Conservation (phyloP, 176 grass and related monocot genomes). For the Eragrostis nindensis region DNA sequence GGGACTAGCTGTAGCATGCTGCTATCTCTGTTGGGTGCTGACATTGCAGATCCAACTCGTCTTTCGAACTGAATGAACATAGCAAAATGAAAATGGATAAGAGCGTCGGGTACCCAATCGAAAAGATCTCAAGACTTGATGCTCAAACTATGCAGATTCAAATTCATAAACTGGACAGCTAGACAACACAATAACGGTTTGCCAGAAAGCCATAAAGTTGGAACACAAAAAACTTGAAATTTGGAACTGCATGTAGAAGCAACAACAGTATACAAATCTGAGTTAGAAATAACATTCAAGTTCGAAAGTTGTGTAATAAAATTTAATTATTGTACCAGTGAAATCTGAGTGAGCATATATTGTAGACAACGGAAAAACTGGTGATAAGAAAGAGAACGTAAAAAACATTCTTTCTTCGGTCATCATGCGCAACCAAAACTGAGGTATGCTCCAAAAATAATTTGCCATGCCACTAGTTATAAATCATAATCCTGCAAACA, state of each 20-base stretch:
- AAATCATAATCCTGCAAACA: background rate
- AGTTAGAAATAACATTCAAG: background rate
- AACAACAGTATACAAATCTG: background rate
- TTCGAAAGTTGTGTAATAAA: background rate
- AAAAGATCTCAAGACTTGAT: background rate
- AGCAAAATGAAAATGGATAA: background rate
- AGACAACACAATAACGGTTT: background rate
- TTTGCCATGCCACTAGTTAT: too few relatives aligned
- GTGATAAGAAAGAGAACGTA: background rate
- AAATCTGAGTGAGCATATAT: background rate
- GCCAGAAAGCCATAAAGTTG: background rate
- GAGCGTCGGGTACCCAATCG: background rate
- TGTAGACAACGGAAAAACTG: background rate
- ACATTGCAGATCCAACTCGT: slow-evolving; percentile 37
- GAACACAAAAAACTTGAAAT: background rate
- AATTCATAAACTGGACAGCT: background rate
- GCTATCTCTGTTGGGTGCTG: slow-evolving; percentile 51
- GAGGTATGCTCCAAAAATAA: background rate
- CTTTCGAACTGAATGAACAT: slow-evolving; percentile 12
- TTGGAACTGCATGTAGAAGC: background rate
- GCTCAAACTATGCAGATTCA: background rate
- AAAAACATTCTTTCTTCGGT: background rate
- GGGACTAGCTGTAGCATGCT: slow-evolving; percentile 62
- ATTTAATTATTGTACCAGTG: background rate
- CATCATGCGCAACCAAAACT: background rate